Percentiles rank a stretch among this genome's conserved stretches.
Conservation (phyloP, 2,329 filamentous ascomycete species). For the Xylaria sp. region DNA sequence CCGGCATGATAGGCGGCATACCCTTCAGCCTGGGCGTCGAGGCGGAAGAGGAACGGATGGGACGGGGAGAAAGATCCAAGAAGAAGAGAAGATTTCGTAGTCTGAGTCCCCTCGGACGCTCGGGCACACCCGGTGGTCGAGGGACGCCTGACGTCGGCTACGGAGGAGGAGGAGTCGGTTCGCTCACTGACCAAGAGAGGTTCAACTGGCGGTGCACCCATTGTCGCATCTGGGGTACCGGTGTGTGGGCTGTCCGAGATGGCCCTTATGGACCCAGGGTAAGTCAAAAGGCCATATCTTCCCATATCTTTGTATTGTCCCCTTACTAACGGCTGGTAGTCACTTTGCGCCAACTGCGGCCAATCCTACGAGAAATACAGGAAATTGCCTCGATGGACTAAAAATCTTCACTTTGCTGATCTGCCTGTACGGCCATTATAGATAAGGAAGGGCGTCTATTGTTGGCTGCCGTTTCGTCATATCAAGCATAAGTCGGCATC, state of each 20-base stretch:
- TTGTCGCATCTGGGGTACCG: slow-evolving; percentile 84
- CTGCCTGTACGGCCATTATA: slow-evolving; percentile 28
- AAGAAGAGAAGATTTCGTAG: slow-evolving; percentile 94
- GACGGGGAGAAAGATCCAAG: slow-evolving; percentile 89
- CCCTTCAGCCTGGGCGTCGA: slow-evolving; percentile 62
- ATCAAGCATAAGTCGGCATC: neutral
- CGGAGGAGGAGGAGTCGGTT: slow-evolving; percentile 69
- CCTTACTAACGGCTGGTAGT: slow-evolving; percentile 53
- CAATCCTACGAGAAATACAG: slow-evolving; percentile 87
- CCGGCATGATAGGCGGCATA: slow-evolving; percentile 78
- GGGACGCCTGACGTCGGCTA: slow-evolving; percentile 82
- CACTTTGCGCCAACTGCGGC: slow-evolving; percentile 92
- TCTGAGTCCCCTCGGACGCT: slow-evolving; percentile 76
- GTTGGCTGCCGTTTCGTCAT: neutral
- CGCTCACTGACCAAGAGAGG: slow-evolving; percentile 78
- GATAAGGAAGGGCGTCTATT: neutral
- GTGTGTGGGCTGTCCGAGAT: slow-evolving; percentile 94
- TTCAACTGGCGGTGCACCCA: slow-evolving; percentile 86
- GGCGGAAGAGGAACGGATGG: slow-evolving; percentile 80
- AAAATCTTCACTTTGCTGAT: slow-evolving; percentile 63
- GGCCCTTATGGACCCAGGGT: slow-evolving; percentile 85
- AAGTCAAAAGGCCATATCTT: slow-evolving; percentile 46
- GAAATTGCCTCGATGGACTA: slow-evolving; percentile 78
- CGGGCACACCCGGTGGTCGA: slow-evolving; percentile 70
- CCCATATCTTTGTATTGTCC: neutral